A percentile compares a stretch with the other conserved stretches of the same genome.
Evolutionary conservation across 371 early-diverging fungal genomes (phyloP).

Genomic region (Blyttiomyces sp.): DNA sequence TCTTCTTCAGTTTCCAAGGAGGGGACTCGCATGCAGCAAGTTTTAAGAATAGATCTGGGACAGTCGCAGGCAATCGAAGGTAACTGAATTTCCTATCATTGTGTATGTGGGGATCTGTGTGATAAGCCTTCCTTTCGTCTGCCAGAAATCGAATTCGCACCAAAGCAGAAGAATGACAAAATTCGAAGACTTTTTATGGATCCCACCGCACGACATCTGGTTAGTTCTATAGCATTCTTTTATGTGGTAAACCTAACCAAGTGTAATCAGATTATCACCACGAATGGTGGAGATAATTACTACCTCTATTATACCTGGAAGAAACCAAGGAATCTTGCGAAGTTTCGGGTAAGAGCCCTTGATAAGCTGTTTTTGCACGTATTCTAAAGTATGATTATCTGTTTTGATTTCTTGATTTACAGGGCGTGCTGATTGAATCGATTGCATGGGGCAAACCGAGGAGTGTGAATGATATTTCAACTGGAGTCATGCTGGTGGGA

Average conservation of each 20-base stretch:
- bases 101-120: not conserved
- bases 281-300: conserved; percentile 81
- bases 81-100: no score
- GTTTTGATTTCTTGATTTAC: no score
- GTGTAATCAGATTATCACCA: conserved; percentile 58
- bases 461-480: conserved; percentile 44
- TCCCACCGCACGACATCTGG: conserved; percentile 80
- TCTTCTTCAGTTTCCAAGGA: conserved; percentile 32
- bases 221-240: not conserved
- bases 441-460: conserved; percentile 81
- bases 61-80: conserved; percentile 66
- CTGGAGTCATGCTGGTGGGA: conserved; percentile 78
- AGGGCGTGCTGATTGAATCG: conserved; percentile 77
- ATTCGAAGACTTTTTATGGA: conserved; percentile 75
- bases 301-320: conserved; percentile 79
- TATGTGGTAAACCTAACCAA: not conserved
- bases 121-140: not conserved
- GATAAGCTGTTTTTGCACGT: not conserved
- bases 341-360: conserved; percentile 52
- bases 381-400: not conserved
- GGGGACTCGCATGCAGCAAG: conserved; percentile 13
- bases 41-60: conserved; percentile 73
- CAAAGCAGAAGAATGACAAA: conserved; percentile 59
- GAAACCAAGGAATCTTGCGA: conserved; percentile 63
- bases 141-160: conserved; percentile 69